Base-by-base conservation (phyloP, 306 rosid species). In the Rosa chinensis region DNA sequence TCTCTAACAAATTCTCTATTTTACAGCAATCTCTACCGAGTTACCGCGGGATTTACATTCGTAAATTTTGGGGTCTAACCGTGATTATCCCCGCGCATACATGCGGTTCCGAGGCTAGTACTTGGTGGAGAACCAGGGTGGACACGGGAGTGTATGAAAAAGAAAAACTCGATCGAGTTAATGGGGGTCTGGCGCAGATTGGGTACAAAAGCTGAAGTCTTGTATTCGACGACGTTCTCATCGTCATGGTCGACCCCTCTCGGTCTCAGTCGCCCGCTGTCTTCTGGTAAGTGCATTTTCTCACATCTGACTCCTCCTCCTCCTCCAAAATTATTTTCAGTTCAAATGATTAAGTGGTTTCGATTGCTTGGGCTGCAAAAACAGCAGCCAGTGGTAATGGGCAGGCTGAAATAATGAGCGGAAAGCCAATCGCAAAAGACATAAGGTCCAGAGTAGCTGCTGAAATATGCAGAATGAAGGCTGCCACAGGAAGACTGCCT, bases 401-500 rank as follows among this genome's bases (percentile, higher is more conserved):
- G 21, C 76, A 74, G 11, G 39, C 75, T 81, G 68, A 77, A 50
- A 79, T 81, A 47, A 77, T 89, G 74, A 81, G 82, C 39, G 92
- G 92, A 23, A 87, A 81, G 66, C n/a, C 75, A 8, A 76, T 89
- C 77, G 89, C 89, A 4, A 61, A 74, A 43, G 79, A 74, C 10
- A 83, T 89, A 52, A 83, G 73, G 50, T 56, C 66, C 23, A 43
- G 74, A 62, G 83, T 89, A 28, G 85, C 86, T 67, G 77, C 69
- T 66, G 92, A 85, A 62, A 81, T 89, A 69, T 71, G 83, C 16
- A 81, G 77, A 79, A 83, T 81, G 84, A 85, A 85, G 84, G 79
- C 42, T 74, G 50, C 48, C 35, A 77, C 81, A 32, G 91, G 89
- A 67, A 86, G 56, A 63, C 67, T 42, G 70, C 94, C 91, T 16